phyloP scores from a whole-genome alignment of 1,139 yeast genomes.

The Spathaspora sp. region DNA sequence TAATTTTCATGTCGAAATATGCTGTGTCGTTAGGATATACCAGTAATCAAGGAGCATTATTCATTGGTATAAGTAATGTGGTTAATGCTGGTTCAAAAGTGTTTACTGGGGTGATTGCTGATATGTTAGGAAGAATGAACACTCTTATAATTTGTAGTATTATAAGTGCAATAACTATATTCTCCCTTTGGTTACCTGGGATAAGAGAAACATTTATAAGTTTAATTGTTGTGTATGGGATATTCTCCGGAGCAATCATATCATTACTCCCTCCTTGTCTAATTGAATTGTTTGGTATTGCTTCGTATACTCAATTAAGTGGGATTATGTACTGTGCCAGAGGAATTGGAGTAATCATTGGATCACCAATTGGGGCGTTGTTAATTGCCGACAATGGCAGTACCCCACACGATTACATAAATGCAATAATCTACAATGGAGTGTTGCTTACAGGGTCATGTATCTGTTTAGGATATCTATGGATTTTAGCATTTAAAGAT shows the following conservation, averaged over 20 bases:
- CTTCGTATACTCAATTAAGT: conserved; percentile 26
- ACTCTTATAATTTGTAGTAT: conserved; percentile 35
- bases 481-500: conserved; percentile 7
- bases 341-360: conserved; percentile 32
- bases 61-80: conserved; percentile 42
- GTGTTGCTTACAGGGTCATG: conserved; percentile 19
- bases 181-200: conserved; percentile 9
- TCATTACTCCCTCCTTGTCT: conserved; percentile 39
- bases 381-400: conserved; percentile 19
- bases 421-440: conserved; percentile 28
- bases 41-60: conserved; percentile 36
- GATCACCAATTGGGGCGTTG: conserved; percentile 34
- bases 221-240: conserved; percentile 39
- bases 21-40: conserved; percentile 35
- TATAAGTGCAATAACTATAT: conserved; percentile 21
- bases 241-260: conserved; percentile 38
- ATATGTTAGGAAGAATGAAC: conserved; percentile 36
- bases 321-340: conserved; percentile 30
- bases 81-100: conserved; percentile 41
- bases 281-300: conserved; percentile 37
- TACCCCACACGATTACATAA: conserved; percentile 19
- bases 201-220: conserved; percentile 25
- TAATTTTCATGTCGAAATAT: conserved; percentile 43
- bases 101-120: conserved; percentile 36
- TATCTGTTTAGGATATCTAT: conserved; percentile 12